Evolutionary conservation across 495 filamentous ascomycete species (phyloP).

Genomic region (Hyaloscypha hepaticicola): DNA sequence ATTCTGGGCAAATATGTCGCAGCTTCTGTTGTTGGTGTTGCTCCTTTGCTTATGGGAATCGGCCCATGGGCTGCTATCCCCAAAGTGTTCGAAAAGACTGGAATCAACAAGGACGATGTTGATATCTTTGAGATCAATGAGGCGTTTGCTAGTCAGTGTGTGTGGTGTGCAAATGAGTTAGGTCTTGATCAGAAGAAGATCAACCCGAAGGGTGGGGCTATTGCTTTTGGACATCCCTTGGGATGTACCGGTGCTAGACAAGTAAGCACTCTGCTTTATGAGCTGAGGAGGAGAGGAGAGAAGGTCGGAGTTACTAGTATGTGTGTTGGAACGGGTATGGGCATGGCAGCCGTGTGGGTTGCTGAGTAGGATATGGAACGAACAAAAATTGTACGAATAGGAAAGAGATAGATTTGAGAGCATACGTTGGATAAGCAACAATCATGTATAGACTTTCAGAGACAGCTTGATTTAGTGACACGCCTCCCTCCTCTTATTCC

Average conservation of each 20-base stretch:
- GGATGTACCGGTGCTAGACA: slow-evolving; percentile 93
- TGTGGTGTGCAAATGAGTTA: slow-evolving; percentile 91
- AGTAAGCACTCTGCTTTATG: slow-evolving; percentile 86
- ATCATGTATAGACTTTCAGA: neutral
- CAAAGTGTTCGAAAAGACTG: slow-evolving; percentile 81
- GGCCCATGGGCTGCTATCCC: slow-evolving; percentile 97
- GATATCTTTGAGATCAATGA: slow-evolving; percentile 99
- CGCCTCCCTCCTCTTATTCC: neutral
- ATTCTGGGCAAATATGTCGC: slow-evolving; percentile 90
- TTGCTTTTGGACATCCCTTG: slow-evolving; percentile 97
- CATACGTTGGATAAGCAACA: slow-evolving; percentile 5
- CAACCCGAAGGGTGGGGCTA: slow-evolving; percentile 97
- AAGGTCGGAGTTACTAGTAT: slow-evolving; percentile 92
- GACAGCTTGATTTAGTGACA: neutral
- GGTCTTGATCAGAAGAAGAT: slow-evolving; percentile 77
- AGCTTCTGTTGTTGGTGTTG: slow-evolving; percentile 82
- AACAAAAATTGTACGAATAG: slow-evolving; percentile 17
- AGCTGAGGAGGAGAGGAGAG: slow-evolving; percentile 76
- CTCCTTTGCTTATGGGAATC: slow-evolving; percentile 92
- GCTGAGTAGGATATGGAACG: slow-evolving; percentile 56
- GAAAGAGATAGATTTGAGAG: slow-evolving; percentile 11
- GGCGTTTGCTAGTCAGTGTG: slow-evolving; percentile 92
- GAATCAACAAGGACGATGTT: slow-evolving; percentile 84
- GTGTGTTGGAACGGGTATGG: slow-evolving; percentile 97
- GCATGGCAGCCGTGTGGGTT: slow-evolving; percentile 94